Conservation (phyloP, 2,329 filamentous ascomycete species). For the Cylindrodendrum hubeiense region DNA sequence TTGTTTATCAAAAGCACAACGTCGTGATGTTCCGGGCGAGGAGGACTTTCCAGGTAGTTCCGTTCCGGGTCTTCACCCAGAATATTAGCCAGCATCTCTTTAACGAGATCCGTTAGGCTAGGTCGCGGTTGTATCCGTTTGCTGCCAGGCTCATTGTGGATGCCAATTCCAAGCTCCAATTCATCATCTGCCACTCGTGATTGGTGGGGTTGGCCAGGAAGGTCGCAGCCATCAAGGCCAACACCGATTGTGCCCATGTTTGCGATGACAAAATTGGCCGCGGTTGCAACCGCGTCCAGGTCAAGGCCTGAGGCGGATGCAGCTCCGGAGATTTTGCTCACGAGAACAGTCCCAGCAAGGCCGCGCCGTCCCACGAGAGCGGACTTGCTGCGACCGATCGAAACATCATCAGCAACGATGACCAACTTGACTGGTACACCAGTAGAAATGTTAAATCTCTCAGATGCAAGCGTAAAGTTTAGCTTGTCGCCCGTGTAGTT, state of each 20-base stretch:
- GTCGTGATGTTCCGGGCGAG: neutral
- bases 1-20: slow-evolving; percentile 18
- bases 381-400: slow-evolving; percentile 16
- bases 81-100: slow-evolving; percentile 12
- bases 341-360: slow-evolving; percentile 22
- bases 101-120: neutral
- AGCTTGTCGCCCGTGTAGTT: slow-evolving; percentile 81
- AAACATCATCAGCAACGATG: slow-evolving; percentile 60
- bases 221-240: slow-evolving; percentile 9
- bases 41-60: slow-evolving; percentile 9
- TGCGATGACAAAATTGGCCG: neutral
- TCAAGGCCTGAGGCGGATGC: neutral
- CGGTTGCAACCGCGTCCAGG: neutral
- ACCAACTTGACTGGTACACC: slow-evolving; percentile 75
- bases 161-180: slow-evolving; percentile 19
- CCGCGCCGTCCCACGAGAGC: slow-evolving; percentile 22
- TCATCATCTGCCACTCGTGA: slow-evolving; percentile 6
- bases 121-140: slow-evolving; percentile 8
- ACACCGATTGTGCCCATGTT: slow-evolving; percentile 21
- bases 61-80: neutral
- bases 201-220: slow-evolving; percentile 5
- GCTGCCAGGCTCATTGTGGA: slow-evolving; percentile 20
- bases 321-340: slow-evolving; percentile 23
- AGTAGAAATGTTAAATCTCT: slow-evolving; percentile 73
- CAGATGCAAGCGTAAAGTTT: slow-evolving; percentile 81